Evolutionary conservation across 768 basidiomycete species (phyloP).

Genomic region (Floccularia luteovirens): DNA sequence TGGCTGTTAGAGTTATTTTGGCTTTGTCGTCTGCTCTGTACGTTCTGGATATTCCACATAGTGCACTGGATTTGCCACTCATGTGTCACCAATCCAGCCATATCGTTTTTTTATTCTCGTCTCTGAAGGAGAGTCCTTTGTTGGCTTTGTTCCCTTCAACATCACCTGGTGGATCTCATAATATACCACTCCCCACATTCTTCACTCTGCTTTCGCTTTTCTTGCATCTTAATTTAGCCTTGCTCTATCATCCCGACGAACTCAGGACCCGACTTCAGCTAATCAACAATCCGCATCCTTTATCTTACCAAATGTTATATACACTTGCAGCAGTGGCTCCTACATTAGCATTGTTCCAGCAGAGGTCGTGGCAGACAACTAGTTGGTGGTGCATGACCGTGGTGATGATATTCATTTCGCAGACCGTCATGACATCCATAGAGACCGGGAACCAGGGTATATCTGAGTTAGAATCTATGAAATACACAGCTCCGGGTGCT

Average conservation of each 20-base stretch:
- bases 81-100: slow-evolving; percentile 25
- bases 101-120: slow-evolving; percentile 34
- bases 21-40: slow-evolving; percentile 40
- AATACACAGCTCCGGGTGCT: slow-evolving; percentile 49
- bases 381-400: slow-evolving; percentile 45
- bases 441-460: slow-evolving; percentile 37
- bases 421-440: slow-evolving; percentile 37
- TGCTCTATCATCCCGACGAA: slow-evolving; percentile 31
- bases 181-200: slow-evolving; percentile 36
- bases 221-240: slow-evolving; percentile 40
- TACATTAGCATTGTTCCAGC: slow-evolving; percentile 36
- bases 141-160: slow-evolving; percentile 30
- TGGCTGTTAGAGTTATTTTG: slow-evolving; percentile 32
- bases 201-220: slow-evolving; percentile 42
- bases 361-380: slow-evolving; percentile 43
- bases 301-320: slow-evolving; percentile 23
- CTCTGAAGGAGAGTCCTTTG: slow-evolving; percentile 38
- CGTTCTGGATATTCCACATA: slow-evolving; percentile 12
- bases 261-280: slow-evolving; percentile 23
- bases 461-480: slow-evolving; percentile 41
- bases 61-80: neutral
- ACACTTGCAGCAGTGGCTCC: slow-evolving; percentile 38
- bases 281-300: slow-evolving; percentile 15
- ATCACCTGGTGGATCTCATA: slow-evolving; percentile 10
- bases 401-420: slow-evolving; percentile 33